These are phyloP conservation scores for Candida odintsovae DNA, from an alignment of 805 yeast genomes.

Conservation along the genomic window DNA sequence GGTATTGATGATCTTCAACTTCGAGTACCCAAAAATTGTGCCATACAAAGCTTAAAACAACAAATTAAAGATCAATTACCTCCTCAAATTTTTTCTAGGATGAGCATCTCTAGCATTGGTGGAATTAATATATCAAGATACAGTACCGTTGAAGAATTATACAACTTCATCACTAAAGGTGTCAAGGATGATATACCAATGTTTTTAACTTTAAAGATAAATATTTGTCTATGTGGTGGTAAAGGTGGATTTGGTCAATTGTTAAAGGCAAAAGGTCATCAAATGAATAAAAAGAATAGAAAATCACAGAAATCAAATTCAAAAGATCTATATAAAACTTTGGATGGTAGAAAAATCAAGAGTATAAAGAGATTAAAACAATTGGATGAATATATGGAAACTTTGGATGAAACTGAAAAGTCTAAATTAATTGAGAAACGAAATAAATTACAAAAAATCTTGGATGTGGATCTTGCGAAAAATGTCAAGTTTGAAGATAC, in stretches of 20 bases:
- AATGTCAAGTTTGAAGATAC: conserved; percentile 31
- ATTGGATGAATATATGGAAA: conserved; percentile 25
- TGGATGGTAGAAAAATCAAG: conserved; percentile 36
- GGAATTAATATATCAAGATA: conserved; percentile 9
- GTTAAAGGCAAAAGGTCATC: conserved; percentile 35
- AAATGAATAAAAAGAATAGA: conserved; percentile 25
- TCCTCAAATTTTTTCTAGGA: neutral
- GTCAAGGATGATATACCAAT: neutral
- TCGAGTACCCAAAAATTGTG: conserved; percentile 1
- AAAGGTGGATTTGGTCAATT: conserved; percentile 46
- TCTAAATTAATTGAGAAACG: conserved; percentile 27
- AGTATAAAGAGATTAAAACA: conserved; percentile 31
- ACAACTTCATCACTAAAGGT: neutral
- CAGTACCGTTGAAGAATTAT: conserved; percentile 8
- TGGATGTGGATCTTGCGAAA: conserved; percentile 25
- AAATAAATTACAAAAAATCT: conserved; percentile 29
- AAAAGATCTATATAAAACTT: conserved; percentile 31
- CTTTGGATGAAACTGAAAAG: conserved; percentile 14
- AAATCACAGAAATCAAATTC: conserved; percentile 18
- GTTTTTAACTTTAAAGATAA: conserved; percentile 26
- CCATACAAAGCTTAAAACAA: neutral
- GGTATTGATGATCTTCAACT: conserved; percentile 14
- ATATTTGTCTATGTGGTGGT: conserved; percentile 39
- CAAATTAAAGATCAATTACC: conserved; percentile 10
- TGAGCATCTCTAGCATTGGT: conserved; percentile 9